Evolutionary conservation across 805 yeast species (phyloP), one percentile per base, ranked within the genome.

Genomic region (Hermanozyma aechmeae): DNA sequence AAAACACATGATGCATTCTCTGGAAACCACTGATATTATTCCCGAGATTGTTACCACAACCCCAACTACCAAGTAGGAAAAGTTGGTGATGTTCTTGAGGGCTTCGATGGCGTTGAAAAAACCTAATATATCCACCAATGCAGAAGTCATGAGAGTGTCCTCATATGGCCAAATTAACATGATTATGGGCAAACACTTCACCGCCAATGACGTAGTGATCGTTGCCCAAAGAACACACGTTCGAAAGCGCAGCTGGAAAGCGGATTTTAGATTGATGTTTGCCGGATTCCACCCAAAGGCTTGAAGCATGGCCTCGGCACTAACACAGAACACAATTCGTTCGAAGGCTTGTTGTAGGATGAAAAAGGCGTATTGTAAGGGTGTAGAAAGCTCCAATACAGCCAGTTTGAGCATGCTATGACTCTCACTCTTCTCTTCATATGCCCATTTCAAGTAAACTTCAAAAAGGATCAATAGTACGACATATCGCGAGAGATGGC

Each of bases 101-200:
- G 86, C 76, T 45, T 84, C 95, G 5, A 79, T 54, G n/a, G 74
- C 61, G 37, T 73, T 78, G 29, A 79, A 50, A 25, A 68, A 67
- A 0, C 81, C 79, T 3, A 78, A 68, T 40, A 73, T 59, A 34
- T 70, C 70, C 17, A 82, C 79, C 7, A 76, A 57, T 5, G 61
- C 58, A 13, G 76, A 68, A 0, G 80, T 78, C 3, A 79, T 63
- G 1, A 79, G 64, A n/a, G 81, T 71, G 22, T 47, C 47, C 47
- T 92, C 96, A 46, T 92, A 92, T 1, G 95, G 92, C 99, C 99
- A 92, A 20, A 92, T 89, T 18, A 92, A 62, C 87, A 89, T 89
- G 19, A 92, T 64, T 13, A 92, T 79, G 0, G 98, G 98, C 38
- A 89, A 78, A 14, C 89, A 61, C 46, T 81, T 84, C 23, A 89